phyloP scores from a whole-genome alignment of 352 stramenopile species.

The Globisporangium recalcitrans region DNA sequence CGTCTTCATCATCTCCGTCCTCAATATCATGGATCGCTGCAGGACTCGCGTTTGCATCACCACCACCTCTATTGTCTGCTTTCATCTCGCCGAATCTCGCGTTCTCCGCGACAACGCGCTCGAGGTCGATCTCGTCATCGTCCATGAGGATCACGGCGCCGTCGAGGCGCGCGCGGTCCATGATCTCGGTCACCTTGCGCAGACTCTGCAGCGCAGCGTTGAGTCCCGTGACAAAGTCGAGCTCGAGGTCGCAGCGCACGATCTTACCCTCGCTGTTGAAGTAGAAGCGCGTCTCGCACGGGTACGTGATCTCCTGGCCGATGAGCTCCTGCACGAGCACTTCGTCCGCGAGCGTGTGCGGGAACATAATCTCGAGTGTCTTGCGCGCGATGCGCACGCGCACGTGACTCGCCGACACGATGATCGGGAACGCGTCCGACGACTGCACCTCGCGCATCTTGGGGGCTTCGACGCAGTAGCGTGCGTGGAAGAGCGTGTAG shows the following conservation, averaged over 20 bases:
- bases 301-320: constrained; percentile 30
- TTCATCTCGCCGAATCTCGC: not conserved
- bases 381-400: constrained; percentile 28
- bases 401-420: constrained; percentile 12
- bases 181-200: constrained; percentile 13
- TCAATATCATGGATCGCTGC: not conserved
- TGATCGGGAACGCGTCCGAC: constrained; percentile 10
- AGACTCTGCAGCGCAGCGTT: constrained; percentile 25
- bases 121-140: not conserved
- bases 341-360: constrained; percentile 34
- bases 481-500: constrained; percentile 18
- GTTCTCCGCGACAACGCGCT: not conserved
- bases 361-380: constrained; percentile 46
- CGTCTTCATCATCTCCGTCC: not conserved
- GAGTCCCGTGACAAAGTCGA: constrained; percentile 42
- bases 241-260: constrained; percentile 28
- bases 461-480: constrained; percentile 13
- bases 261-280: constrained; percentile 44
- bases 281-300: constrained; percentile 31
- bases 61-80: not conserved
- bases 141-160: constrained; percentile 16
- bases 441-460: constrained; percentile 14
- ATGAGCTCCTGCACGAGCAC: constrained; percentile 31
- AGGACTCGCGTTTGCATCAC: not conserved
- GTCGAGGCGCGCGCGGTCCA: constrained; percentile 17